Evolutionary conservation across 2,329 filamentous ascomycete species (phyloP).

Genomic region (Colletotrichum euphorbiae): DNA sequence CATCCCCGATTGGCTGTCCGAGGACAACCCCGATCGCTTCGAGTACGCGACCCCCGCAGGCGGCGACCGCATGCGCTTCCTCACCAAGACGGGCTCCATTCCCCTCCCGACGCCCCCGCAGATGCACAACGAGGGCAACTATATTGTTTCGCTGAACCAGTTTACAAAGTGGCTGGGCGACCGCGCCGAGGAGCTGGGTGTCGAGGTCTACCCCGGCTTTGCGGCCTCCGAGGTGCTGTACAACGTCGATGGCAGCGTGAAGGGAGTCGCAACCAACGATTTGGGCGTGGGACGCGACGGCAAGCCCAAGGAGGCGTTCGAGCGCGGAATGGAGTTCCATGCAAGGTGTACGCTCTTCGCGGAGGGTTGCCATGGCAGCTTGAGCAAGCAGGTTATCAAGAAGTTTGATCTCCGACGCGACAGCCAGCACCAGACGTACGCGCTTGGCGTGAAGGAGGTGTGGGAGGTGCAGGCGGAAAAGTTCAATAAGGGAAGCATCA

Average conservation of each 20-base stretch:
- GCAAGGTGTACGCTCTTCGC: slow-evolving; percentile 90
- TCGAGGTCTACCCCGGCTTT: slow-evolving; percentile 96
- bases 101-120: slow-evolving; percentile 91
- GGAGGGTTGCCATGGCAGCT: slow-evolving; percentile 94
- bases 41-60: slow-evolving; percentile 86
- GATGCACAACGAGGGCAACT: slow-evolving; percentile 99
- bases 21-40: slow-evolving; percentile 89
- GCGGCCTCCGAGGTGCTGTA: slow-evolving; percentile 95
- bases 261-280: slow-evolving; percentile 96
- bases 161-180: slow-evolving; percentile 96
- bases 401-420: slow-evolving; percentile 92
- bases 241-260: slow-evolving; percentile 85
- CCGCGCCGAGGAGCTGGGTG: slow-evolving; percentile 93
- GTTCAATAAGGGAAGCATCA: slow-evolving; percentile 86
- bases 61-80: slow-evolving; percentile 90
- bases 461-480: slow-evolving; percentile 97
- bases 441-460: slow-evolving; percentile 93
- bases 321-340: slow-evolving; percentile 98
- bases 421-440: slow-evolving; percentile 95
- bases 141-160: slow-evolving; percentile 95
- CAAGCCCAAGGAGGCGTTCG: slow-evolving; percentile 88
- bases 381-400: slow-evolving; percentile 94
- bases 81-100: slow-evolving; percentile 83
- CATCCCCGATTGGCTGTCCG: slow-evolving; percentile 91
- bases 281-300: slow-evolving; percentile 85